A percentile compares a stretch with the other conserved stretches of the same genome.
Conservation (phyloP, 768 basidiomycete genomes). For the Podaxis sp. region DNA sequence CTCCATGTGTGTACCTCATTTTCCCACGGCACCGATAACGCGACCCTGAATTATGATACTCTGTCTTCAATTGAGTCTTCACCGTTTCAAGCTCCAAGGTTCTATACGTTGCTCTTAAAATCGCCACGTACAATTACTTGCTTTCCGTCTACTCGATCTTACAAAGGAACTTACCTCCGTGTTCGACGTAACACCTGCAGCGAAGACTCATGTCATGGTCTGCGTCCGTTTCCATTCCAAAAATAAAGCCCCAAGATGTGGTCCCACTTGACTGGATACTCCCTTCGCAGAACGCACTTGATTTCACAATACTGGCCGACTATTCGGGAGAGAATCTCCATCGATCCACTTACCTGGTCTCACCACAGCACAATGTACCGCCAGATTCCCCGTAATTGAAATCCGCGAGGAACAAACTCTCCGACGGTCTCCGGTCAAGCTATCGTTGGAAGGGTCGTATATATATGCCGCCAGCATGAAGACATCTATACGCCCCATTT, state of each 20-base stretch:
- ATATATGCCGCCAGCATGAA: no score
- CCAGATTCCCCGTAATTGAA: not conserved
- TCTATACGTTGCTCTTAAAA: no score
- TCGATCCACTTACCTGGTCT: not conserved
- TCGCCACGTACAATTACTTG: no score
- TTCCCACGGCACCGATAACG: slow-evolving; percentile 9
- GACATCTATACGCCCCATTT: no score
- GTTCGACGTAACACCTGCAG: not conserved
- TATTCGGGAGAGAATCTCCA: not conserved
- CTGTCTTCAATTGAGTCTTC: no score
- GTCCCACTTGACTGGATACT: not conserved
- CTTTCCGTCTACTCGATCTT: no score
- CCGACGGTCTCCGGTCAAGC: not conserved
- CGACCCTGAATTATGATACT: not conserved
- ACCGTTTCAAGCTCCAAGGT: no score
- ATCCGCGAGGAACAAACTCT: not conserved
- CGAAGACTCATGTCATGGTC: not conserved
- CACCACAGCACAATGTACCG: not conserved
- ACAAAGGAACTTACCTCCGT: no score
- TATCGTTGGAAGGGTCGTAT: not conserved
- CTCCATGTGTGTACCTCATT: slow-evolving; percentile 8
- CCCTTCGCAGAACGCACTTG: not conserved
- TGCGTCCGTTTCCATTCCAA: not conserved
- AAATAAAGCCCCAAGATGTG: not conserved
- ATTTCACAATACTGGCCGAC: not conserved